Evolutionary conservation across 2,329 filamentous ascomycete species (phyloP), one percentile per base, ranked within the genome.

Genomic region (Atkinsonella texensis): DNA sequence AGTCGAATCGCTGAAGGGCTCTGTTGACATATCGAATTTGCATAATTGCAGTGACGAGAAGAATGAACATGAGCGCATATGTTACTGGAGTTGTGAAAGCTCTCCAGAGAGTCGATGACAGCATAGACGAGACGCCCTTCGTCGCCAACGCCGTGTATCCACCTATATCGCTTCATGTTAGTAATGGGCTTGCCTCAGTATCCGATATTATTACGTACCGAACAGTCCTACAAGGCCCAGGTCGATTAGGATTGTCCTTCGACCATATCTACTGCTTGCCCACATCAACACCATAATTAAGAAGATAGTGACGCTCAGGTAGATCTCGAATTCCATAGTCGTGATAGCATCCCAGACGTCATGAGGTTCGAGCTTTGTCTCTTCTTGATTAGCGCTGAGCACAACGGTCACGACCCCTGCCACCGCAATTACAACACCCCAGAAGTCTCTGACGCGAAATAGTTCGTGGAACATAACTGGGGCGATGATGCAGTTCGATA

Each of bases 71-170:
- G n/a, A 98, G 78, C 1, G 83, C 79, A 63, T 97, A 98, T 18
- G 89, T 94, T 54, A 98, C 85, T 0, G 91, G 90, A 38, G 91
- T 97, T 0, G 89, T 85, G 56, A 98, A 87, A 15, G 88, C 88
- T 60, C 86, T 82, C 76, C 90, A 88, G 18, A 97, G 78, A 0
- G 87, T 95, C 48, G 89, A 90, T 0, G 93, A 96, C 18, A 98
- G 77, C 71, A 98, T 84, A 0, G 93, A 97, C 1, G 93, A 91
- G 40, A 98, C 87, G 52, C 93, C 93, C 67, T 98, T 98, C 32
- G 93, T 98, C 1, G 91, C 89, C 6, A 98, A 76, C 11, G 88
- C 93, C n/a, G 93, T 98, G 68, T 96, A 98, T 54, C 89, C 93
- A 58, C 89, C 88, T 89, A 47, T n/a, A 18, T 13, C 15, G 20